phyloP scores from a whole-genome alignment of 2,329 filamentous ascomycete species.

The Scleromitrula shiraiana region DNA sequence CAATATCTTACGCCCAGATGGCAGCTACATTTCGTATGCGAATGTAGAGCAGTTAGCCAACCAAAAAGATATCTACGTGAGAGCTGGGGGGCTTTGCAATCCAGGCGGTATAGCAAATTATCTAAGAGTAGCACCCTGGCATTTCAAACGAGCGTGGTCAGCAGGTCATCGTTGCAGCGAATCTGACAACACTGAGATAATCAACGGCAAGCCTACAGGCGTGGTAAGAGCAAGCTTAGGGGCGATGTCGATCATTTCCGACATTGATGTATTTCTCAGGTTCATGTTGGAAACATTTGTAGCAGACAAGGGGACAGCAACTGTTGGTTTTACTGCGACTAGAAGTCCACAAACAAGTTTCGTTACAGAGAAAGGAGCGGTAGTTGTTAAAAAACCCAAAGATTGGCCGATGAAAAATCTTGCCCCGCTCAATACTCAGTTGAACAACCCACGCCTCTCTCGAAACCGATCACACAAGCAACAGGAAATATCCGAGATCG shows the following conservation, averaged over 20 bases:
- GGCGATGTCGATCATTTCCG: constrained; percentile 73
- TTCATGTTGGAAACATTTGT: constrained; percentile 52
- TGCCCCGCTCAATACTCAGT: neutral
- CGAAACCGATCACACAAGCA: neutral
- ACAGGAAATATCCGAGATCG: neutral
- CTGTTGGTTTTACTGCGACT: neutral
- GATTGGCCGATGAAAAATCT: neutral
- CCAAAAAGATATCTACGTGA: constrained; percentile 72
- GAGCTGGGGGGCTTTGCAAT: constrained; percentile 85
- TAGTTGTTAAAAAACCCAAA: neutral
- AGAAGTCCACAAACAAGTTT: neutral
- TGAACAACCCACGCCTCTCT: neutral
- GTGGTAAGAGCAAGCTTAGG: constrained; percentile 79
- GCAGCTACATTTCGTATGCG: constrained; percentile 66
- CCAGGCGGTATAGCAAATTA: constrained; percentile 73
- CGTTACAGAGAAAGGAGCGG: neutral
- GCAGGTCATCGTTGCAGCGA: constrained; percentile 77
- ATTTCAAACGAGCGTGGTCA: constrained; percentile 77
- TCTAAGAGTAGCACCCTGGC: constrained; percentile 64
- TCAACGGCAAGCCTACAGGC: constrained; percentile 79
- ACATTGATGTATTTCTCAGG: constrained; percentile 61
- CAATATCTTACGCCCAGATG: constrained; percentile 64
- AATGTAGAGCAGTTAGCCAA: constrained; percentile 81
- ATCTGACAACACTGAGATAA: constrained; percentile 59
- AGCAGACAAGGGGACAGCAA: constrained; percentile 3